Conservation (phyloP, 1,284 basidiomycete species). For the Vanrija humicola region DNA sequence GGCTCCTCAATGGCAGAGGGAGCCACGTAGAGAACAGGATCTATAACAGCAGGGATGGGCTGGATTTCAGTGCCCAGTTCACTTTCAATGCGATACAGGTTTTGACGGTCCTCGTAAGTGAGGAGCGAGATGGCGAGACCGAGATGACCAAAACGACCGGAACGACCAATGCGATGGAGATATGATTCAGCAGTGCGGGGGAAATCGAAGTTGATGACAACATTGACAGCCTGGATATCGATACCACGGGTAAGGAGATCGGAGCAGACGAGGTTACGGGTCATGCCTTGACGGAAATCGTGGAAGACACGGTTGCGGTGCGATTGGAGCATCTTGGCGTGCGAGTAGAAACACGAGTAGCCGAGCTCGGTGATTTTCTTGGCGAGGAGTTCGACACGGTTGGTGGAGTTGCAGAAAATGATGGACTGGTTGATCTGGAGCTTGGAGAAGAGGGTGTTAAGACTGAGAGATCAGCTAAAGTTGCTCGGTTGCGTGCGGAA, state of each 20-base stretch:
- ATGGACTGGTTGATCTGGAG: slow-evolving; percentile 99
- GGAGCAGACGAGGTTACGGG: slow-evolving; percentile 94
- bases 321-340: slow-evolving; percentile 98
- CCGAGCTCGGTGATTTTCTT: slow-evolving; percentile 99
- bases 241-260: slow-evolving; percentile 98
- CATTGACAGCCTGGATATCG: slow-evolving; percentile 99
- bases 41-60: slow-evolving; percentile 87
- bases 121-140: slow-evolving; percentile 96
- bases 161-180: slow-evolving; percentile 83
- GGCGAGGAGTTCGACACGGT: slow-evolving; percentile 96
- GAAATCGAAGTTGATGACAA: slow-evolving; percentile 99
- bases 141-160: slow-evolving; percentile 93
- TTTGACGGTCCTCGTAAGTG: slow-evolving; percentile 96
- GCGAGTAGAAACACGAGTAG: slow-evolving; percentile 99
- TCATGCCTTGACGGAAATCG: slow-evolving; percentile 97
- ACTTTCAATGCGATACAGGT: slow-evolving; percentile 95
- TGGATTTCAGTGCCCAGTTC: slow-evolving; percentile 98
- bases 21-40: slow-evolving; percentile 88
- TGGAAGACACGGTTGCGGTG: slow-evolving; percentile 99
- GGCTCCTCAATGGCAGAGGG: slow-evolving; percentile 37
- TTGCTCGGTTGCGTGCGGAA: background rate
- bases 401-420: slow-evolving; percentile 99
- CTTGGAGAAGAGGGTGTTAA: slow-evolving; percentile 49
- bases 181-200: slow-evolving; percentile 99
- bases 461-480: slow-evolving; percentile 5